A percentile compares a stretch with the other conserved stretches of the same genome.
Conservation (phyloP, 148 eudicot species). For the Beta vulgaris region DNA sequence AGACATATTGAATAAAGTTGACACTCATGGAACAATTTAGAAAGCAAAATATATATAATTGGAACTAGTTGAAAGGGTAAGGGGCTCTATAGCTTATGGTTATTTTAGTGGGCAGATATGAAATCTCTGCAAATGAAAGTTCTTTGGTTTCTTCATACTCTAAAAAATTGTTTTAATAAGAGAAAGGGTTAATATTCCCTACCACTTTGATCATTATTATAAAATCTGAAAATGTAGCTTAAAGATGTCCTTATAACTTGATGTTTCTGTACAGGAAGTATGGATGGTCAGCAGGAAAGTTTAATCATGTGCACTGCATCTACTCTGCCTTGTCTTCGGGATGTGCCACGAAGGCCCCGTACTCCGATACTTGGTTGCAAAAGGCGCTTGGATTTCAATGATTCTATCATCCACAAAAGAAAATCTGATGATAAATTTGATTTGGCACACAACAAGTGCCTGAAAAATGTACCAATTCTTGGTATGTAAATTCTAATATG, state of each 20-base stretch:
- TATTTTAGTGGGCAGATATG: too few relatives aligned
- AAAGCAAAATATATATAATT: too few relatives aligned
- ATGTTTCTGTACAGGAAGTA: not conserved
- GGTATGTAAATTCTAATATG: not conserved
- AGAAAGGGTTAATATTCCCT: too few relatives aligned
- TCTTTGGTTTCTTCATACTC: too few relatives aligned
- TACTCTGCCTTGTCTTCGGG: not conserved
- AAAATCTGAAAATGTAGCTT: not conserved
- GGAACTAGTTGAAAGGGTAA: too few relatives aligned
- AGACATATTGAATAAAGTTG: too few relatives aligned
- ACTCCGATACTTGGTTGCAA: not conserved
- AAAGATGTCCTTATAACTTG: not conserved
- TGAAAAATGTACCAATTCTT: not conserved
- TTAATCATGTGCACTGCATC: not conserved
- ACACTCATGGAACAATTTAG: too few relatives aligned
- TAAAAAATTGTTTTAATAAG: too few relatives aligned
- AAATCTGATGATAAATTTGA: not conserved
- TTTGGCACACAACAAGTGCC: not conserved
- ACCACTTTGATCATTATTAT: not conserved
- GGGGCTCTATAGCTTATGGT: too few relatives aligned
- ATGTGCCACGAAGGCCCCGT: constrained; percentile 7
- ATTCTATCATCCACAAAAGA: not conserved
- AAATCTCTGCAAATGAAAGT: too few relatives aligned
- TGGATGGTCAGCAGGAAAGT: not conserved
- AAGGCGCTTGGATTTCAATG: constrained; percentile 12